Base-by-base conservation (phyloP, 1,139 yeast species). In the Taiozyma sp. region DNA sequence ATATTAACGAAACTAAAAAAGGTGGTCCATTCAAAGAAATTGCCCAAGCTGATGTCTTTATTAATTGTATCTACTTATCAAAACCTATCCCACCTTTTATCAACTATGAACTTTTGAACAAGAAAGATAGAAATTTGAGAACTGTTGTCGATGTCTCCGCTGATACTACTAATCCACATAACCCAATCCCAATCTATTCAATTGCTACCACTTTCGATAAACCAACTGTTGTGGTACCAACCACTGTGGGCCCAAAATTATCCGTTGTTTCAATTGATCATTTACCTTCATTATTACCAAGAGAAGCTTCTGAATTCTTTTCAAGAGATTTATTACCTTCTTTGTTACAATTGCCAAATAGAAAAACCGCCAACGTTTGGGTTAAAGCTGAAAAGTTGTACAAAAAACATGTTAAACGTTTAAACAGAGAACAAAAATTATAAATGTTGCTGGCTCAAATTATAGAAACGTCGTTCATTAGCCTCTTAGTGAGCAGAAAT, bases 1-100 rank as follows among this genome's bases (percentile, higher is more conserved):
- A 95, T 72, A 89, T 93, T 81, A 82, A 87, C 56, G 99, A 93
- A 77, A 95, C 99, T 51, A 85, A 95, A 58, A 84, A 81, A 73
- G 99, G 99, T 57, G 99, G 99, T 48, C 99, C 99, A 58, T 93
- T 93, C 80, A 72, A 80, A 70, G 98, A 95, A 74, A 93, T 93
- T 64, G 90, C 87, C 43, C 73, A 76, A 47, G 81, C 91, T 36
- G 98, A 93, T 68, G 84, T 93, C 61, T 95, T 93, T 67, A 81
- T 93, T 72, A 93, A 93, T 75, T 93, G 99, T 77, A 93, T 93
- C 70, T 93, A 93, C 73, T 79, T 93, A 64, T 89, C 97, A 47
- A 75, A 84, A 71, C 96, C 97, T 68, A 93, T 93, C 65, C 86
- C 98, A 47, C 97, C 98, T 53, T 95, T 93, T 67, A 78, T 91